Evolutionary conservation across 2,329 filamentous ascomycete species (phyloP), one percentile per base, ranked within the genome.

Genomic region (Dactylonectria estremocensis): DNA sequence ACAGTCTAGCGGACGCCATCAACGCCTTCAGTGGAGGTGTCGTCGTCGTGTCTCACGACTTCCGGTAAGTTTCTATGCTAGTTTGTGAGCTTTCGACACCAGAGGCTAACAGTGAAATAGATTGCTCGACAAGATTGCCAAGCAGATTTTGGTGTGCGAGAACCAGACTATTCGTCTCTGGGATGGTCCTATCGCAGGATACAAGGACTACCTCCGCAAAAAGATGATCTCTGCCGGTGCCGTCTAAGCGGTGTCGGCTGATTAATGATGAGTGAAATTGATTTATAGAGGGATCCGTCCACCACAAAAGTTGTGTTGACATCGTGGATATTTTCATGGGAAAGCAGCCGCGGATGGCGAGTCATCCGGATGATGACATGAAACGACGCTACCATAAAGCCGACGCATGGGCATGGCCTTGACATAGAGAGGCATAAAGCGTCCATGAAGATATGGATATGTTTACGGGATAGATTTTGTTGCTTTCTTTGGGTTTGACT

Each of bases 141-240:
- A 99, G 89, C 94, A 99, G 83, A 99, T 99, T 83, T 91, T 99
- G 85, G 96, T 99, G 64, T 99, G 97, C 84, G 96, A 99, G 86
- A 95, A 99, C 91, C 95, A 95, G 89, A 95, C 95, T 14, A 95
- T 98, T 76, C 91, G 89, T 77, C 85, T 90, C 77, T 99, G 96
- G 96, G 91, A 95, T 71, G 95, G 95, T 77, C 86, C 84, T 72
- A 99, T 99, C 79, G 92, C 92, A 76, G 91, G 95, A 68, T 99
- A 99, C 93, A 99, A 99, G 93, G 93, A 97, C 86, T 91, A 98
- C 85, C 89, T 99, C 79, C 92, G 95, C 81, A 98, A 98, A 92
- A 98, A 98, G 94, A 99, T 99, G 96, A 86, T 97, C 79, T 89
- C 90, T 52, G 85, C 90, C 64, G 95, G 95, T 82, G 93, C 94